Evolutionary conservation across 306 rosid genomes (phyloP).

Genomic region (Castanea mollissima): DNA sequence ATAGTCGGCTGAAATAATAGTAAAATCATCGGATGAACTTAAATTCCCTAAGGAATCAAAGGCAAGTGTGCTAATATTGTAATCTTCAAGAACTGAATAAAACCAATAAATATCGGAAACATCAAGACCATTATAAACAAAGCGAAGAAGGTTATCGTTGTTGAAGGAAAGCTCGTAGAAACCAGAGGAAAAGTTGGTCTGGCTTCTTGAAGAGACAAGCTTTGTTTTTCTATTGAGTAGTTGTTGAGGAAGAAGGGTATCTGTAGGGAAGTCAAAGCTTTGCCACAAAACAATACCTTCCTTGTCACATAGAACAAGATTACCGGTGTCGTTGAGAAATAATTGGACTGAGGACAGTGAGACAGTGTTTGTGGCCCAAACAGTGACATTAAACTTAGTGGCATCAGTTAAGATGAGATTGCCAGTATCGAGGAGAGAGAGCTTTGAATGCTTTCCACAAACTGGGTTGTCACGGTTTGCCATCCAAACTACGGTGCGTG

Average conservation of each 20-base stretch:
- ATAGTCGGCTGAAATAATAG: slow-evolving; percentile 20
- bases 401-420: slow-evolving; percentile 39
- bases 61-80: slow-evolving; percentile 11
- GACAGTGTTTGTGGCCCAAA: slow-evolving; percentile 36
- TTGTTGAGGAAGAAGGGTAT: slow-evolving; percentile 47
- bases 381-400: not conserved
- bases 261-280: slow-evolving; percentile 45
- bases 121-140: slow-evolving; percentile 26
- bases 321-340: slow-evolving; percentile 32
- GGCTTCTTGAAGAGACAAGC: slow-evolving; percentile 31
- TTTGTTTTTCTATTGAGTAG: slow-evolving; percentile 20
- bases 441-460: slow-evolving; percentile 43
- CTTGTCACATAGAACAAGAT: slow-evolving; percentile 31
- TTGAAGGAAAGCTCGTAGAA: slow-evolving; percentile 30
- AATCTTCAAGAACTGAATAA: slow-evolving; percentile 3
- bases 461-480: slow-evolving; percentile 44
- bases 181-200: slow-evolving; percentile 25
- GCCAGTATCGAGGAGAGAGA: slow-evolving; percentile 35
- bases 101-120: slow-evolving; percentile 34
- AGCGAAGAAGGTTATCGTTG: slow-evolving; percentile 22
- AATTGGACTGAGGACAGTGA: not conserved
- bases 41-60: slow-evolving; percentile 17
- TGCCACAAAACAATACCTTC: slow-evolving; percentile 32
- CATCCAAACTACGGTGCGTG: slow-evolving; percentile 37
- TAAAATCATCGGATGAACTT: slow-evolving; percentile 11